Percentiles rank a stretch among this genome's conserved stretches.
These are phyloP conservation scores for Lathyrus oleraceus DNA, from an alignment of 306 rosid species.

Conservation along the genomic window DNA sequence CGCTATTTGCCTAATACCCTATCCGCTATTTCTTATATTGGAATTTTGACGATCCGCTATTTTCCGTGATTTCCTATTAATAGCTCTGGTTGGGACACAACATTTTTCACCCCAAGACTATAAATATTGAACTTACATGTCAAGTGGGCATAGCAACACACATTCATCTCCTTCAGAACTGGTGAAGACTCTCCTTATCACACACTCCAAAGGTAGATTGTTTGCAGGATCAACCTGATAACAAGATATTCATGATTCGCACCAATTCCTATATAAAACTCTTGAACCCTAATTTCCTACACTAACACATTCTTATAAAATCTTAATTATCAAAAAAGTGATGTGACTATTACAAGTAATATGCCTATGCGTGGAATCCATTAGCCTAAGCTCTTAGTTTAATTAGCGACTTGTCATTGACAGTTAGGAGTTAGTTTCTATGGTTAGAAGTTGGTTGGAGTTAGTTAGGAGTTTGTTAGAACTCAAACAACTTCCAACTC, in stretches of 20 bases:
- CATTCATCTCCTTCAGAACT: slow-evolving; percentile 83
- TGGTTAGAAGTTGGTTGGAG: no score
- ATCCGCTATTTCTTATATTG: no score
- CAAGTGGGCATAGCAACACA: slow-evolving; percentile 86
- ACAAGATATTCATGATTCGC: slow-evolving; percentile 32
- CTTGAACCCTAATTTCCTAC: slow-evolving; percentile 13
- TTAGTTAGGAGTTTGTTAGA: no score
- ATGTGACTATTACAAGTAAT: no score
- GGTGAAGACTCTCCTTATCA: slow-evolving; percentile 75
- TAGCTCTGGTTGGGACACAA: background rate
- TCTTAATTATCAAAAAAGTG: background rate
- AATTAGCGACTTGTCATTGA: no score
- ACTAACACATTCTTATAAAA: background rate
- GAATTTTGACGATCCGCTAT: no score
- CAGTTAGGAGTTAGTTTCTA: no score
- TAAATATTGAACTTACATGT: slow-evolving; percentile 61
- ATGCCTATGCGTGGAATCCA: no score
- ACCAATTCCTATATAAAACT: slow-evolving; percentile 1
- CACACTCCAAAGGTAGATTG: slow-evolving; percentile 75
- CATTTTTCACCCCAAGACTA: background rate
- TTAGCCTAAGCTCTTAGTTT: no score
- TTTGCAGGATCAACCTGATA: slow-evolving; percentile 81
- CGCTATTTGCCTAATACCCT: no score
- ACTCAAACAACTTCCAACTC: no score
- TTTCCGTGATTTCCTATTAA: no score